phyloP scores from a whole-genome alignment of 2,329 filamentous ascomycete genomes.

The Davidsoniella neocaledoniae region DNA sequence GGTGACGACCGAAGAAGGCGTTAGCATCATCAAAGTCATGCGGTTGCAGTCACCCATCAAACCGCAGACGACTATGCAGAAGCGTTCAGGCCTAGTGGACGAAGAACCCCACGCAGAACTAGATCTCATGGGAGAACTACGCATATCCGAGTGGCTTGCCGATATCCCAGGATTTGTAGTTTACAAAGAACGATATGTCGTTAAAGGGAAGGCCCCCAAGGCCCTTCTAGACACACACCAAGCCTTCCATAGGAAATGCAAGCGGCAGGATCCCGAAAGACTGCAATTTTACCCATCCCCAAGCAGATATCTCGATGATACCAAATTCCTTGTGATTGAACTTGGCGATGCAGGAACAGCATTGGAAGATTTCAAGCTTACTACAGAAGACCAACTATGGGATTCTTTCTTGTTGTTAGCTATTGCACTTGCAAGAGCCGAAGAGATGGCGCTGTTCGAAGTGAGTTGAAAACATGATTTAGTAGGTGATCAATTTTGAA shows the following conservation, averaged over 20 bases:
- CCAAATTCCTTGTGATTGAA: constrained; percentile 44
- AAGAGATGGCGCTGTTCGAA: constrained; percentile 42
- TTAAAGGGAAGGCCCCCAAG: constrained; percentile 36
- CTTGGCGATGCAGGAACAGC: constrained; percentile 45
- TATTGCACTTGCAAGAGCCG: constrained; percentile 42
- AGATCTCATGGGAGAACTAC: constrained; percentile 40
- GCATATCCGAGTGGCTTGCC: constrained; percentile 46
- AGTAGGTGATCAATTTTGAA: neutral
- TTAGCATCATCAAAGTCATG: constrained; percentile 49
- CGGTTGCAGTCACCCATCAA: constrained; percentile 41
- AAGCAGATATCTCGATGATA: constrained; percentile 39
- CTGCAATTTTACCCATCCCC: constrained; percentile 47
- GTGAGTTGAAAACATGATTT: constrained; percentile 20
- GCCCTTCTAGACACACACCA: constrained; percentile 43
- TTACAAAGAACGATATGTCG: constrained; percentile 47
- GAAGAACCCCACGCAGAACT: constrained; percentile 39
- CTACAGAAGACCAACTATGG: constrained; percentile 36
- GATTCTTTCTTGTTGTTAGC: constrained; percentile 45
- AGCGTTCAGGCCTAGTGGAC: constrained; percentile 36
- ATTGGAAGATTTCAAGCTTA: constrained; percentile 40
- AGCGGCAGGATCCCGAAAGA: constrained; percentile 36
- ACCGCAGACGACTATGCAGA: constrained; percentile 38
- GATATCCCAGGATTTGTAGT: constrained; percentile 48
- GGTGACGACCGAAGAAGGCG: constrained; percentile 39
- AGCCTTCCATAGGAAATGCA: constrained; percentile 35